A percentile compares a stretch with the other conserved stretches of the same genome.
These are phyloP conservation scores for Dothideomycetes sp. DNA, from an alignment of 2,329 filamentous ascomycete genomes.

Conservation along the genomic window DNA sequence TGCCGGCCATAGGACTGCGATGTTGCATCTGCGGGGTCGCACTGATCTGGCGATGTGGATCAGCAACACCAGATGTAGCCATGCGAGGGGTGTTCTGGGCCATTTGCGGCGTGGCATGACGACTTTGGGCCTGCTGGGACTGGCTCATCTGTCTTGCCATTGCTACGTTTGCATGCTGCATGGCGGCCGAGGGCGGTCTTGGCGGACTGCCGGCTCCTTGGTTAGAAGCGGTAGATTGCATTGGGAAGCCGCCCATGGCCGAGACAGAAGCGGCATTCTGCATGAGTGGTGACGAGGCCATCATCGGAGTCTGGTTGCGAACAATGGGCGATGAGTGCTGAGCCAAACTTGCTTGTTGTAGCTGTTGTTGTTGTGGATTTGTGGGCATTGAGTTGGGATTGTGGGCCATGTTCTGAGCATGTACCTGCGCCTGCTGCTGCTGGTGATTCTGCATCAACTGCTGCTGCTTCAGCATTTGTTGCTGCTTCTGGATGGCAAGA, in stretches of 20 bases:
- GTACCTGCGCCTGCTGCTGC: slow-evolving; percentile 33
- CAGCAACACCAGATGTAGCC: slow-evolving; percentile 18
- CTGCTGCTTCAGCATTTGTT: slow-evolving; percentile 25
- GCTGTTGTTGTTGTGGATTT: slow-evolving; percentile 20
- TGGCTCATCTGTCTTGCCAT: slow-evolving; percentile 28
- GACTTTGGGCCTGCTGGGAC: slow-evolving; percentile 20
- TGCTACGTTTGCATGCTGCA: slow-evolving; percentile 19
- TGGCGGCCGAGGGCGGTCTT: slow-evolving; percentile 55
- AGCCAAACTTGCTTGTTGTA: slow-evolving; percentile 30
- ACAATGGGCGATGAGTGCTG: slow-evolving; percentile 55
- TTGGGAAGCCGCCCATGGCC: slow-evolving; percentile 32
- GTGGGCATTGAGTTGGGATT: slow-evolving; percentile 11
- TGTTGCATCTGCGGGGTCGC: slow-evolving; percentile 25
- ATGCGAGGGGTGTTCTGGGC: slow-evolving; percentile 26
- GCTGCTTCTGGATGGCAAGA: slow-evolving; percentile 31
- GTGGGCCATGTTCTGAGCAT: slow-evolving; percentile 11
- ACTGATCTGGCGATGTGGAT: slow-evolving; percentile 21
- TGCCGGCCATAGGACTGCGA: slow-evolving; percentile 20
- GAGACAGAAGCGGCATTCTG: slow-evolving; percentile 14
- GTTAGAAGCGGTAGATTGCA: slow-evolving; percentile 51
- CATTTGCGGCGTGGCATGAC: slow-evolving; percentile 26
- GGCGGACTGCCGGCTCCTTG: slow-evolving; percentile 56
- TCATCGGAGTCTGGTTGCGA: slow-evolving; percentile 35
- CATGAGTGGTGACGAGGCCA: slow-evolving; percentile 32
- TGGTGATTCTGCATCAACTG: slow-evolving; percentile 29